Percentiles rank a stretch among this genome's conserved stretches.
Evolutionary conservation across 2,329 filamentous ascomycete genomes (phyloP).

Genomic region (Calonectria honghensis): DNA sequence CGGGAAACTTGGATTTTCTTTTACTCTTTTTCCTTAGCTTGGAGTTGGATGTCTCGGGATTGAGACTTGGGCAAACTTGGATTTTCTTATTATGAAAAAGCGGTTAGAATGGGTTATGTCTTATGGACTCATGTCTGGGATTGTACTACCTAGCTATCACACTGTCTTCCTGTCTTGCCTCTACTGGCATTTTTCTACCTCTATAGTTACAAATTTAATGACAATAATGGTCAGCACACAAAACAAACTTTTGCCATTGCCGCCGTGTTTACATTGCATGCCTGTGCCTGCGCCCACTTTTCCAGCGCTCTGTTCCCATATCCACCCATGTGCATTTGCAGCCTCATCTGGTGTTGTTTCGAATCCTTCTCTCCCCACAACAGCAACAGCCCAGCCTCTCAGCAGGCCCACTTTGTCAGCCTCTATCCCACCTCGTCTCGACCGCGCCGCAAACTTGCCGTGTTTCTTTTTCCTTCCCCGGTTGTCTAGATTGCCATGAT

Average conservation of each 20-base stretch:
- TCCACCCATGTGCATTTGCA: slow-evolving; percentile 22
- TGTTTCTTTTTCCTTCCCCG: neutral
- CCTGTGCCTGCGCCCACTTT: neutral
- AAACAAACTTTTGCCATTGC: slow-evolving; percentile 37
- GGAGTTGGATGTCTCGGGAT: slow-evolving; percentile 34
- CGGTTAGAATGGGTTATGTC: slow-evolving; percentile 29
- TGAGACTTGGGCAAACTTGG: slow-evolving; percentile 15
- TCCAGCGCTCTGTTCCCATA: neutral
- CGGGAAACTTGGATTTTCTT: slow-evolving; percentile 28
- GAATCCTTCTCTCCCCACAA: slow-evolving; percentile 26
- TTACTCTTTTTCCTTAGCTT: slow-evolving; percentile 28
- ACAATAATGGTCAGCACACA: slow-evolving; percentile 28
- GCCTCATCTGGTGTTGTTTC: slow-evolving; percentile 28
- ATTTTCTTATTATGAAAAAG: slow-evolving; percentile 27
- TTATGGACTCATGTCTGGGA: slow-evolving; percentile 32
- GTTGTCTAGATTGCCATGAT: slow-evolving; percentile 17
- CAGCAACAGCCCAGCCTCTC: slow-evolving; percentile 22
- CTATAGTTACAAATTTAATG: slow-evolving; percentile 13
- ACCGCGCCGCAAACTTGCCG: slow-evolving; percentile 8
- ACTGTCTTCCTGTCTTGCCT: neutral
- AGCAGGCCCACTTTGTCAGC: slow-evolving; percentile 15
- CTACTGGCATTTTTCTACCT: slow-evolving; percentile 20
- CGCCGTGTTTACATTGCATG: neutral
- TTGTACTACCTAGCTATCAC: slow-evolving; percentile 28
- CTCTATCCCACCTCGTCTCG: slow-evolving; percentile 18